These are phyloP conservation scores for Tylopilus cervinicoccineus DNA, from an alignment of 768 basidiomycete species.

Conservation along the genomic window DNA sequence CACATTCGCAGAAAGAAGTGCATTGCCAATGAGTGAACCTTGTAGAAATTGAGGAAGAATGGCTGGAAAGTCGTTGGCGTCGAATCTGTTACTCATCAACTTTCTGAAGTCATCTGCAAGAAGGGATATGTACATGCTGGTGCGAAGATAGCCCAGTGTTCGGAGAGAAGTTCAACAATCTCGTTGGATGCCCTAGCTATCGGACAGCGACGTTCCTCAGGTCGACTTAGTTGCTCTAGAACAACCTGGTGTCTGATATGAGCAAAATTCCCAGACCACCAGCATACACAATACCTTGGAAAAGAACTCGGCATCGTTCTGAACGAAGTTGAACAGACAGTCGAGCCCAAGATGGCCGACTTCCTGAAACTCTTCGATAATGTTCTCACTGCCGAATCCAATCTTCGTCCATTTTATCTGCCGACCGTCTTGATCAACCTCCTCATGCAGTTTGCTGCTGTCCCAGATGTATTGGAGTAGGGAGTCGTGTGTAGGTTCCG, in stretches of 20 bases:
- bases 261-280: constrained; percentile 2
- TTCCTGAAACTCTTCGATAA: constrained; percentile 71
- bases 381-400: constrained; percentile 73
- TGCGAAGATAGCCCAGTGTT: constrained; percentile 83
- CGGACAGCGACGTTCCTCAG: constrained; percentile 72
- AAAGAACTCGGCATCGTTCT: constrained; percentile 66
- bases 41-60: constrained; percentile 82
- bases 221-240: constrained; percentile 74
- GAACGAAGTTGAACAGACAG: constrained; percentile 74
- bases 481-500: constrained; percentile 52
- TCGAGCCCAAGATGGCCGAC: constrained; percentile 81
- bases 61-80: constrained; percentile 81
- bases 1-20: constrained; percentile 92
- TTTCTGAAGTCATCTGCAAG: background rate
- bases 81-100: constrained; percentile 43
- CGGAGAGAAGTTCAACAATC: constrained; percentile 77
- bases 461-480: constrained; percentile 69
- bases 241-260: constrained; percentile 48
- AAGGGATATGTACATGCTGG: constrained; percentile 63
- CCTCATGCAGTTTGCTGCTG: constrained; percentile 52
- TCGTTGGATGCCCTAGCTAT: constrained; percentile 82
- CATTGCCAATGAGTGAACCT: constrained; percentile 75
- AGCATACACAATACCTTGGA: constrained; percentile 48
- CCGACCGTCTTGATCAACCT: constrained; percentile 45
- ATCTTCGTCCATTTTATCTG: constrained; percentile 69